A percentile compares a stretch with the other conserved stretches of the same genome.
Conservation (phyloP, 768 basidiomycete species). For the Antrodiella citrinella region DNA sequence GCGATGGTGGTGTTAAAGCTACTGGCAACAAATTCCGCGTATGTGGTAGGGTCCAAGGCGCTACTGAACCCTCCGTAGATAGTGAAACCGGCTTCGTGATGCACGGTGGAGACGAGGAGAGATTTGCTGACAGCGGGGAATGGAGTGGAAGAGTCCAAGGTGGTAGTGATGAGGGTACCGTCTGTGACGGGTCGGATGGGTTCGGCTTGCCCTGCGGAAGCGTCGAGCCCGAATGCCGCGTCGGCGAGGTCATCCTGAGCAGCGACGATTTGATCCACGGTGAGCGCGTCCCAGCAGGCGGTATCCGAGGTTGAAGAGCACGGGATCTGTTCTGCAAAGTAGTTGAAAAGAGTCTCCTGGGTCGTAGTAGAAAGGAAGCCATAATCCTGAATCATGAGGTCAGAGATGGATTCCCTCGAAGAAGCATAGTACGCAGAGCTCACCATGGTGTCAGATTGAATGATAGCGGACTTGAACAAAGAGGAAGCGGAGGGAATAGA, state of each 20-base stretch:
- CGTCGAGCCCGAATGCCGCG: constrained; percentile 36
- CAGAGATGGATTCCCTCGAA: not conserved
- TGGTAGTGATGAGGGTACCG: constrained; percentile 58
- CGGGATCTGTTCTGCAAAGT: constrained; percentile 39
- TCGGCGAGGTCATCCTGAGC: constrained; percentile 41
- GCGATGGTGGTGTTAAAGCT: constrained; percentile 44
- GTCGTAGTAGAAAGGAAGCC: constrained; percentile 54
- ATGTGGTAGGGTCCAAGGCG: constrained; percentile 30
- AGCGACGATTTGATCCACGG: constrained; percentile 42
- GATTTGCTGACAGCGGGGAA: constrained; percentile 59
- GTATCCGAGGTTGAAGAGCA: constrained; percentile 36
- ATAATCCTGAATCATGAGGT: constrained; percentile 52
- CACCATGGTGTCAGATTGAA: constrained; percentile 88
- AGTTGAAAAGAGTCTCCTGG: constrained; percentile 44
- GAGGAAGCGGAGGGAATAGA: constrained; percentile 61
- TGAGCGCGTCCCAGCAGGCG: constrained; percentile 43
- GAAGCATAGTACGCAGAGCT: too few species aligned
- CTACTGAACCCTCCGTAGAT: constrained; percentile 40
- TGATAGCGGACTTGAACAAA: constrained; percentile 69
- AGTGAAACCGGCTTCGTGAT: constrained; percentile 62
- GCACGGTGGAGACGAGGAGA: constrained; percentile 62
- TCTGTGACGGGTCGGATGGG: constrained; percentile 66
- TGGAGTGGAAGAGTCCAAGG: constrained; percentile 50
- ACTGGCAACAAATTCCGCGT: constrained; percentile 29
- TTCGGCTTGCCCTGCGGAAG: constrained; percentile 41